Conservation (phyloP, 371 early-diverging fungal species). For the Mycotypha africana region DNA sequence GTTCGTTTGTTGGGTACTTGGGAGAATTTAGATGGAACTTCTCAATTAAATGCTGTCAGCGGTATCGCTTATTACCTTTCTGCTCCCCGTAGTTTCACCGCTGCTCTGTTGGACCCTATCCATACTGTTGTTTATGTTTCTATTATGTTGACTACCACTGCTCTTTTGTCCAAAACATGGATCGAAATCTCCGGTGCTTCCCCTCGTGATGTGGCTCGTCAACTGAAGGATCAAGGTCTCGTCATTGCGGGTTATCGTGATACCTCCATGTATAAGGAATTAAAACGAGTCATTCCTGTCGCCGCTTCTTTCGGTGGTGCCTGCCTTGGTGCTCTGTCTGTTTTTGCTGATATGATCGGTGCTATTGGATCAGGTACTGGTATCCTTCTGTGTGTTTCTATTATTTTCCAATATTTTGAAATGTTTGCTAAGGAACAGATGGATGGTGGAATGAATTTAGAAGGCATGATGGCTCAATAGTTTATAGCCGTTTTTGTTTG, state of each 20-base stretch:
- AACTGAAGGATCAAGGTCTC: conserved; percentile 97
- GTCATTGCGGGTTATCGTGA: conserved; percentile 97
- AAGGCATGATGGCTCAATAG: conserved; percentile 31
- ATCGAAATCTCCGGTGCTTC: conserved; percentile 98
- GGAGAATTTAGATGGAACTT: conserved; percentile 89
- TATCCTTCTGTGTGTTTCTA: conserved; percentile 99
- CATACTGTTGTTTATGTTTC: conserved; percentile 92
- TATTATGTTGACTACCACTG: conserved; percentile 96
- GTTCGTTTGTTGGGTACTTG: conserved; percentile 97
- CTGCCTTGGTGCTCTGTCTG: conserved; percentile 94
- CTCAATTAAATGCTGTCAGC: conserved; percentile 89
- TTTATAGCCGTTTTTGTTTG: neutral
- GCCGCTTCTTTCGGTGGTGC: conserved; percentile 97
- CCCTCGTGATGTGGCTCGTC: conserved; percentile 96
- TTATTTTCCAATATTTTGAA: conserved; percentile 99
- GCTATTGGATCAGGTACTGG: conserved; percentile 99
- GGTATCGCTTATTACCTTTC: conserved; percentile 99
- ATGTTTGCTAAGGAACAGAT: conserved; percentile 96
- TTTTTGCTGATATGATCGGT: conserved; percentile 94
- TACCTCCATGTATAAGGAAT: conserved; percentile 95
- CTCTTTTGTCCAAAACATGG: conserved; percentile 98
- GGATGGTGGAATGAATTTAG: conserved; percentile 52
- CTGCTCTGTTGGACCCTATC: conserved; percentile 90
- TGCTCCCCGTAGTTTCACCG: conserved; percentile 89
- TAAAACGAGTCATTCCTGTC: conserved; percentile 98